Conservation (phyloP, 2,329 filamentous ascomycete genomes). For the Huntiella omanensis region DNA sequence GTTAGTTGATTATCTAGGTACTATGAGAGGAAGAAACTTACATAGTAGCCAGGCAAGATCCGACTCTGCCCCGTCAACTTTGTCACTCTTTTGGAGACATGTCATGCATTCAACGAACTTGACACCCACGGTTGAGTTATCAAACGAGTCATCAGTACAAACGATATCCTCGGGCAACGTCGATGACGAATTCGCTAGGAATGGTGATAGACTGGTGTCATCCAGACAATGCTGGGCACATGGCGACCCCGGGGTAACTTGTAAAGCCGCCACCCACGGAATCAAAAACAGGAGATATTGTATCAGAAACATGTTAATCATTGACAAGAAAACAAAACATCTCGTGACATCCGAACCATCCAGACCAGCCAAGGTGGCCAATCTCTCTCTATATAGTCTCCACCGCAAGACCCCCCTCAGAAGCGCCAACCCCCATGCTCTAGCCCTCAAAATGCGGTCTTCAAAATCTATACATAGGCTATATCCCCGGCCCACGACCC, state of each 20-base stretch:
- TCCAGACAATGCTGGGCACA: constrained; percentile 31
- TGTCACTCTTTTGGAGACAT: constrained; percentile 28
- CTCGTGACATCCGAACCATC: too few species aligned
- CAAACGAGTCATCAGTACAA: constrained; percentile 25
- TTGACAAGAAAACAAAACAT: too few species aligned
- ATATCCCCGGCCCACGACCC: too few species aligned
- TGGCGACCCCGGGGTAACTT: constrained; percentile 31
- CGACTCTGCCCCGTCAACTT: constrained; percentile 20
- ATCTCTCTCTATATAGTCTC: too few species aligned
- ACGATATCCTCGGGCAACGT: constrained; percentile 29
- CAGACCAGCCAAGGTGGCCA: too few species aligned
- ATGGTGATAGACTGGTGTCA: constrained; percentile 17
- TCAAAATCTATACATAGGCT: too few species aligned
- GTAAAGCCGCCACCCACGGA: constrained; percentile 17
- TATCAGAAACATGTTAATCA: too few species aligned
- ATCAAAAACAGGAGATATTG: too few species aligned
- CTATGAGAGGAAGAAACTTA: constrained; percentile 16
- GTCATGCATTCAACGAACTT: constrained; percentile 28
- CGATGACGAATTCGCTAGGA: constrained; percentile 20
- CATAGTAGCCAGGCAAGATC: constrained; percentile 29
- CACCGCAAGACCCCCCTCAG: too few species aligned
- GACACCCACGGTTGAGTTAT: constrained; percentile 20
- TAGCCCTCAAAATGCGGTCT: too few species aligned
- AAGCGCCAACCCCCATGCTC: too few species aligned
- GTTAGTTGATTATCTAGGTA: constrained; percentile 12